Evolutionary conservation across 2,329 filamentous ascomycete genomes (phyloP), one percentile per base, ranked within the genome.

Genomic region (Venturia oleaginea): DNA sequence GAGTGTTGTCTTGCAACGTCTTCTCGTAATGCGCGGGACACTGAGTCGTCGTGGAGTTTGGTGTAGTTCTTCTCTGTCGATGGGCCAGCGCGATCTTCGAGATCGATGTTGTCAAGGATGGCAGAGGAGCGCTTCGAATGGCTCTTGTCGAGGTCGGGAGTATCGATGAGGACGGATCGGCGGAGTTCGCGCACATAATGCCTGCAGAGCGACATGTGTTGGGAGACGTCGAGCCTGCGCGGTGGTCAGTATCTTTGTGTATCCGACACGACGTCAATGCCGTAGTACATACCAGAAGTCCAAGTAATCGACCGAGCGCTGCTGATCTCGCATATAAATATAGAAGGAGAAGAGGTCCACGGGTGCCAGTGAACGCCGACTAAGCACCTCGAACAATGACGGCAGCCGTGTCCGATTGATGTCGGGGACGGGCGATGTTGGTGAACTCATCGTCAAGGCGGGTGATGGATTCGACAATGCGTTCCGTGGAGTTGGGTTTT

Each of bases 241-340:
- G 22, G 32, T 24, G 38, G 30, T 43, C 6, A 62, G 34, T 34
- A 13, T 19, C 59, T 46, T 66, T 4, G 62, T 22, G 5, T 4
- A 42, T 17, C 13, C n/a, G 19, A 30, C 30, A 43, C n/a, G n/a
- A 60, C 3, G 2, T 61, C 22, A 4, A 61, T 11, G 5, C 64
- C 27, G 38, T 54, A 19, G 32, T 43, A 61, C 85, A 65, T 80
- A 97, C 94, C 95, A 99, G 77, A 99, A 99, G 75, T 99, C 94
- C 51, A 99, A 81, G 72, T 99, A 99, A 73, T 99, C 94, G 15
- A 99, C 94, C 8, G 93, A 97, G 75, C 92, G 87, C 77, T 99
- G 94, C 77, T 97, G 92, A 76, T 99, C 95, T 72, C 94, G 86
- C 94, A 99, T 99, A 78, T 96, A 99, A 71, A 99, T 99, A 78